Evolutionary conservation across 306 rosid species (phyloP), one percentile per base, ranked within the genome.

Genomic region (Luffa aegyptiaca): DNA sequence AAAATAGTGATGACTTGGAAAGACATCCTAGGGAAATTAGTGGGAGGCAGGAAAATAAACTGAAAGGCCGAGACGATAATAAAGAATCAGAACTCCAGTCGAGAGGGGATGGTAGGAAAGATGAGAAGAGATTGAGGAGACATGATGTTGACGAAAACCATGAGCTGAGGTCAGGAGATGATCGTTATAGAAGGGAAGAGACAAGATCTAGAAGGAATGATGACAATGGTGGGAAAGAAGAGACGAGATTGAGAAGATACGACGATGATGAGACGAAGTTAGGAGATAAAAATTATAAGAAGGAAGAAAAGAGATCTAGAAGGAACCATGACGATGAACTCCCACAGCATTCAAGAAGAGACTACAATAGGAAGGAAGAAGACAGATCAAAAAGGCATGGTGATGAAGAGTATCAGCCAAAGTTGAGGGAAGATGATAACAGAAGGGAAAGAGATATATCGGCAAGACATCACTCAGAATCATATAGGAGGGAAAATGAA

Each of bases 171-270:
- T 78, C 80, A 17, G 81, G 85, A 81, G 90, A 86, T 48, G 89
- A 90, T 26, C 66, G 12, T 14, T 70, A 73, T 45, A 64, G 14
- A 76, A 86, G 84, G 85, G 90, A 88, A 52, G 91, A 86, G 66
- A 87, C 80, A 81, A 90, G 81, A 84, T 58, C 73, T 5, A 88
- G 86, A 80, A 65, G 83, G 80, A 42, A 7, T 48, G 39, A 68
- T 33, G 86, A 58, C 41, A 82, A 90, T 62, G 97, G 72, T 58
- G 81, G 87, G 74, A 91, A 82, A 35, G 94, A 90, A 46, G 95
- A 87, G 7, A 86, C 75, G 63, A 79, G 83, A 69, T 80, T 84
- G 61, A 84, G 57, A 86, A 84, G 88, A 83, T 70, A 55, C 0
- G 17, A 18, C 37, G 84, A 80, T 72, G 80, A 56, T 14, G 89